These are phyloP conservation scores for Arabis alpina DNA, from an alignment of 345 rosid species.

Conservation along the genomic window DNA sequence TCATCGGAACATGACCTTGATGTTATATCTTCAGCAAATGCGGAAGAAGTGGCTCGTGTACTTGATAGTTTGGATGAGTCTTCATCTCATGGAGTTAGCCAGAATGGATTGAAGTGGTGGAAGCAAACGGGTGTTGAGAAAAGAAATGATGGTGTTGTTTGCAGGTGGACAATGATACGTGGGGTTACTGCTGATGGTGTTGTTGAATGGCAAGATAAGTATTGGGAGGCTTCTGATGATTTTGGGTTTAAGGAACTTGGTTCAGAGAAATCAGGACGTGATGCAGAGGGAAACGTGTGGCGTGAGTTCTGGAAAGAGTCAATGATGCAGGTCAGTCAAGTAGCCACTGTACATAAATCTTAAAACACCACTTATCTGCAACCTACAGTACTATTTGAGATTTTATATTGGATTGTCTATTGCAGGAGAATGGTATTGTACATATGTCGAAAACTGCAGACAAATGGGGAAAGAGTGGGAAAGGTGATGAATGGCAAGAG, in stretches of 20 bases:
- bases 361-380: slow-evolving; percentile 17
- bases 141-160: slow-evolving; percentile 79
- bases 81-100: slow-evolving; percentile 53
- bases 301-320: slow-evolving; percentile 91
- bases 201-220: slow-evolving; percentile 95
- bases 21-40: slow-evolving; percentile 56
- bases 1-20: slow-evolving; percentile 57
- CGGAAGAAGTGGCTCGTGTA: slow-evolving; percentile 82
- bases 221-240: slow-evolving; percentile 96
- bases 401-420: neutral
- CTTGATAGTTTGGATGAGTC: slow-evolving; percentile 56
- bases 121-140: slow-evolving; percentile 76
- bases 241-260: slow-evolving; percentile 93
- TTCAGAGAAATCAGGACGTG: slow-evolving; percentile 94
- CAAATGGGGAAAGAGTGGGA: slow-evolving; percentile 94
- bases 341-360: neutral
- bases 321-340: slow-evolving; percentile 76
- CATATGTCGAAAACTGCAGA: slow-evolving; percentile 95
- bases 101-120: slow-evolving; percentile 88
- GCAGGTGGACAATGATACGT: slow-evolving; percentile 91
- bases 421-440: slow-evolving; percentile 66
- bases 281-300: slow-evolving; percentile 85
- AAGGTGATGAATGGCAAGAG: slow-evolving; percentile 92
- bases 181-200: slow-evolving; percentile 79
- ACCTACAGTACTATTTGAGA: neutral